phyloP scores from a whole-genome alignment of 2,329 filamentous ascomycete genomes.

The Colletotrichum sp. region DNA sequence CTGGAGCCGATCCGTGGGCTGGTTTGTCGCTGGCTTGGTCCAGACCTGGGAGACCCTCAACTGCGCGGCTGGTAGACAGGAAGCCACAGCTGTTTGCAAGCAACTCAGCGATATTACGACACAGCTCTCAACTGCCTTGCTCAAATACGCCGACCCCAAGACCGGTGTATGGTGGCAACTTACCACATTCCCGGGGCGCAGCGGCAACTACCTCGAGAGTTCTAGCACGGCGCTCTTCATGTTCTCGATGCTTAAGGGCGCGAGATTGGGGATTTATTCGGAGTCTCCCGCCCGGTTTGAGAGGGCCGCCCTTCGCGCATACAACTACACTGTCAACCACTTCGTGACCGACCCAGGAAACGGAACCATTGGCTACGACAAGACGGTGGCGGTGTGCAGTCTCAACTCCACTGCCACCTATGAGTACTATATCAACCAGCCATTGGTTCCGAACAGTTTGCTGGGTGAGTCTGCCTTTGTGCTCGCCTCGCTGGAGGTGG shows the following conservation, averaged over 20 bases:
- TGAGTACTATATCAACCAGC: conserved; percentile 42
- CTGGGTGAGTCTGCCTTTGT: conserved; percentile 42
- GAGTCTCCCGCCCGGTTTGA: background rate
- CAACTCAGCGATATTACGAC: background rate
- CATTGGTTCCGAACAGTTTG: conserved; percentile 40
- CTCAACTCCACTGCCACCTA: conserved; percentile 45
- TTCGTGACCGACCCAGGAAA: conserved; percentile 11
- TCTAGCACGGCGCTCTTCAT: conserved; percentile 22
- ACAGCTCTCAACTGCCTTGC: background rate
- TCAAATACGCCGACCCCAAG: conserved; percentile 2
- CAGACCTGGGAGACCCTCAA: conserved; percentile 17
- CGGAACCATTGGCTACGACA: conserved; percentile 33
- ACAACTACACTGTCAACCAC: conserved; percentile 6
- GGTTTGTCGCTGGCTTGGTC: conserved; percentile 22
- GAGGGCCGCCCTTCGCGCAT: conserved; percentile 10
- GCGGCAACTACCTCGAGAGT: conserved; percentile 23
- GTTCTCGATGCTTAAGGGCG: conserved; percentile 16
- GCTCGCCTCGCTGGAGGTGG: conserved; percentile 41
- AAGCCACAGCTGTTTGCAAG: background rate
- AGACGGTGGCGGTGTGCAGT: conserved; percentile 44
- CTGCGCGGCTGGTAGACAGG: background rate
- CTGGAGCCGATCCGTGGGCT: conserved; percentile 21
- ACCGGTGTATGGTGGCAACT: conserved; percentile 23
- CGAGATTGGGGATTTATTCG: background rate
- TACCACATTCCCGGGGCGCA: conserved; percentile 6